Conservation (phyloP, 257 asterid species). For the Hygrophila difformis region DNA sequence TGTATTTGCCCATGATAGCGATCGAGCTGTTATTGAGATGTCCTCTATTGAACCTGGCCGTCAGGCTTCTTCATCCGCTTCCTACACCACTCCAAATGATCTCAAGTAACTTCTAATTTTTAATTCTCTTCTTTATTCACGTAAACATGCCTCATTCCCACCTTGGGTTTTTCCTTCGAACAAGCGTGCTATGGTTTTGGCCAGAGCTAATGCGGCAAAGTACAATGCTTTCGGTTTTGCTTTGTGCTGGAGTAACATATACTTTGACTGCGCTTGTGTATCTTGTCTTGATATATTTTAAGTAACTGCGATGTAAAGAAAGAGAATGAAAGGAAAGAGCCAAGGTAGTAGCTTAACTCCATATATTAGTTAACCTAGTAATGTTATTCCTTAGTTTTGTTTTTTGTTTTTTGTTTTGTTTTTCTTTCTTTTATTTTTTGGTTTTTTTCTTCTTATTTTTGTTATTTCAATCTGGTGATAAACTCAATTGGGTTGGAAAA, state of each 20-base stretch:
- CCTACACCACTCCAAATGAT: slow-evolving; percentile 22
- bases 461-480: slow-evolving; percentile 9
- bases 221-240: too few relatives aligned
- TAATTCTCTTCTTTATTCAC: slow-evolving; percentile 11
- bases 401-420: too few relatives aligned
- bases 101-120: slow-evolving; percentile 27
- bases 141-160: slow-evolving; percentile 8
- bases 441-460: too few relatives aligned
- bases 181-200: background rate
- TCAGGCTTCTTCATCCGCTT: slow-evolving; percentile 34
- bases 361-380: too few relatives aligned
- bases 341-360: too few relatives aligned
- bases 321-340: too few relatives aligned
- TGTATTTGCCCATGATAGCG: slow-evolving; percentile 56
- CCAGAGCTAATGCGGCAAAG: slow-evolving; percentile 5
- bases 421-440: background rate
- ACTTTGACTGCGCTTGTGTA: background rate
- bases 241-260: background rate
- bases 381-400: too few relatives aligned
- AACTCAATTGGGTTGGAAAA: background rate
- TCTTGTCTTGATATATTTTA: background rate
- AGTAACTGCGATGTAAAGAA: too few relatives aligned
- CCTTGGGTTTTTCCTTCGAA: background rate
- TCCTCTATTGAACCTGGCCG: slow-evolving; percentile 44
- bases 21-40: slow-evolving; percentile 67